Evolutionary conservation across 768 basidiomycete genomes (phyloP).

Genomic region (Dacryopinax spathularia): DNA sequence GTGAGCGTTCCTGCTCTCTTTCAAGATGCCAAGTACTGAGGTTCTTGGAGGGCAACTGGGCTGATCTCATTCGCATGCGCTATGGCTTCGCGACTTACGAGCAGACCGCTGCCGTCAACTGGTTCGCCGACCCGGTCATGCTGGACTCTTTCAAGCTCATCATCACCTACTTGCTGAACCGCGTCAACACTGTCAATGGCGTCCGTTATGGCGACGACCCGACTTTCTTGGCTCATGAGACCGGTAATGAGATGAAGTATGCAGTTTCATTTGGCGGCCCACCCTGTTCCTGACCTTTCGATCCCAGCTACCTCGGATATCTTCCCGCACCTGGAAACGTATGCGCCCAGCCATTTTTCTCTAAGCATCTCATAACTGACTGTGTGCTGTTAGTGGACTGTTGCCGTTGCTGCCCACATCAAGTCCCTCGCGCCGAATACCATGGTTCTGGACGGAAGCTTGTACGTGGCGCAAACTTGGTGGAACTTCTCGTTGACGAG

Average conservation of each 20-base stretch:
- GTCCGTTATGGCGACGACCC: not conserved
- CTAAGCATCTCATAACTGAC: not conserved
- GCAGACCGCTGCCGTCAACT: not conserved
- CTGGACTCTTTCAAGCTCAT: constrained; percentile 1
- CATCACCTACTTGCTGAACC: not conserved
- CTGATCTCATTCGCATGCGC: constrained; percentile 2
- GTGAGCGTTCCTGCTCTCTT: not conserved
- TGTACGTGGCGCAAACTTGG: not conserved
- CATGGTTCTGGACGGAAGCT: not conserved
- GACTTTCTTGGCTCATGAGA: constrained; percentile 1
- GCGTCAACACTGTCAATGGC: not conserved
- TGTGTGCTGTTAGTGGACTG: not conserved
- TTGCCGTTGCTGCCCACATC: not conserved
- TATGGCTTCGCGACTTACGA: constrained; percentile 1
- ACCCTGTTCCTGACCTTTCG: not conserved
- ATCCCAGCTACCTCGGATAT: not conserved
- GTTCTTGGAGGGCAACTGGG: not conserved
- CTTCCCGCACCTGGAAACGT: constrained; percentile 1
- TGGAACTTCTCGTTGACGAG: not conserved
- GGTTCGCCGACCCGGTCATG: not conserved
- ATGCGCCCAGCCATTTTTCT: not conserved
- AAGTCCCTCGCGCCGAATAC: not conserved
- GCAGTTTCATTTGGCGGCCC: not conserved
- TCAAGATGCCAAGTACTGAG: not conserved
- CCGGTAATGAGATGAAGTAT: not conserved